Evolutionary conservation across 306 rosid species (phyloP), one percentile per base, ranked within the genome.

Genomic region (Phaseolus lunatus): DNA sequence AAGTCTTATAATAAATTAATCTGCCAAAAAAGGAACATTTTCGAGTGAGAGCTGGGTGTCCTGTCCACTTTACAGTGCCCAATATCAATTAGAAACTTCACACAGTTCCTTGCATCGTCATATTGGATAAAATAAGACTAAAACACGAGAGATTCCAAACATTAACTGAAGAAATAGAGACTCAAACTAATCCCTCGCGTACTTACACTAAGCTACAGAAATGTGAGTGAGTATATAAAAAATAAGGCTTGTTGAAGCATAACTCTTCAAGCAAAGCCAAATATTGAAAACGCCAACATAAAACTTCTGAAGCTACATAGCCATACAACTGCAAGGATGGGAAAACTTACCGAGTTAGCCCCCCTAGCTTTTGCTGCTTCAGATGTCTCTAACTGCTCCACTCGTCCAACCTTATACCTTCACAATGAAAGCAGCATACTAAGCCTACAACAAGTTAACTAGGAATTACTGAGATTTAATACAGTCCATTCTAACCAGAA

Each of bases 331-430:
- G 29, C 33, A 39, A 73, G 53, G 56, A 75, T 27, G n/a, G 54
- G 50, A 79, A 76, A 82, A 88, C 99, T 88, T 85, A 95, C 99
- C 82, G 99, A 87, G 50, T 85, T 89, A 78, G 89, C 64, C 48
- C 97, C 97, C 78, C 93, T 90, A 75, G 97, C 88, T 82, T 89
- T 95, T 75, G 85, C 89, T 88, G 91, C 89, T 75, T 58, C 89
- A 64, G 99, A 88, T 85, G 96, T 88, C 85, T 84, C 96, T 90
- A 95, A 63, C 84, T 95, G 99, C 89, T 95, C 99, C 22, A 95
- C 87, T 79, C 97, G 88, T 67, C 96, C 99, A 79, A 95, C 99
- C 92, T 92, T 95, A 69, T 90, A 89, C 41, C 99, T 95, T 87
- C 80, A 85, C 49, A 88, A n/a, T 58, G 67, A 81, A 76, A 83